Percentiles rank a stretch among this genome's conserved stretches.
Evolutionary conservation across 176 grass and related monocot genomes (phyloP).

Genomic region (Secale cereale): DNA sequence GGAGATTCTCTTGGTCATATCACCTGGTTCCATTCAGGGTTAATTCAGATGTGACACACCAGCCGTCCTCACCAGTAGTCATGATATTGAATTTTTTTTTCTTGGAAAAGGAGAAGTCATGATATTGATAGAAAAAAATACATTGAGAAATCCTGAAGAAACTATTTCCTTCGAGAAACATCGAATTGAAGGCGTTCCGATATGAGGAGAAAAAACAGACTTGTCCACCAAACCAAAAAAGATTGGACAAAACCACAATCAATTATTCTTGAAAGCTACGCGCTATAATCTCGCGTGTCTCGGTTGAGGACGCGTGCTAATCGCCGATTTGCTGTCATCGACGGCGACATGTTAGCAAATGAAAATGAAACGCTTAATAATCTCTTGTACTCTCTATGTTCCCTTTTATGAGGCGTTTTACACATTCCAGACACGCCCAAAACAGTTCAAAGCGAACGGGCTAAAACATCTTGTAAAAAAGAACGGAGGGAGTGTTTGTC

Average conservation of each 20-base stretch:
- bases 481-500: no score
- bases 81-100: neutral
- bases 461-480: no score
- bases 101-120: no score
- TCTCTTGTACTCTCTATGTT: no score
- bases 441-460: no score
- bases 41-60: neutral
- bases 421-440: no score
- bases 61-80: neutral
- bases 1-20: conserved; percentile 2
- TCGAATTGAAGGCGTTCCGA: neutral
- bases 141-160: no score
- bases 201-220: neutral
- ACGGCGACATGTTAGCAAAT: neutral
- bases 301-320: neutral
- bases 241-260: neutral
- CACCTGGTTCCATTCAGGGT: neutral
- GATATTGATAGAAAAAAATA: no score
- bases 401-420: no score
- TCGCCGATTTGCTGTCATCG: neutral
- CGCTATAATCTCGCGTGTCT: neutral
- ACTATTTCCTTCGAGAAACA: neutral
- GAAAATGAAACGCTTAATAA: neutral
- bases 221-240: neutral
- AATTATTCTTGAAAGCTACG: neutral